These are phyloP conservation scores for Nowakowskiella sp. DNA, from an alignment of 192 early-diverging fungal genomes.

Conservation along the genomic window DNA sequence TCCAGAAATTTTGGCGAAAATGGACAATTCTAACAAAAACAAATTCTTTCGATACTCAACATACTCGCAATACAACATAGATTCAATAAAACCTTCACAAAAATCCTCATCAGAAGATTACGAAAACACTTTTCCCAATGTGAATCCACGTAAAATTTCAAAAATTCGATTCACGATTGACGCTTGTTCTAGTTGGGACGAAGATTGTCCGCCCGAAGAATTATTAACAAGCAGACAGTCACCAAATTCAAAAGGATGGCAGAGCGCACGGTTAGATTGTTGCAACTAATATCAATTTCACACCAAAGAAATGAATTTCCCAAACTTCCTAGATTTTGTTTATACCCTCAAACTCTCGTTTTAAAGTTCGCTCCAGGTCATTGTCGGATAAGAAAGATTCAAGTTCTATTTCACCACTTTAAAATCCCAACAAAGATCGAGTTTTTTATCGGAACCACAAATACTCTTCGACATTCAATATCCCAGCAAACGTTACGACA, in stretches of 20 bases:
- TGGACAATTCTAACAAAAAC: too few relatives aligned
- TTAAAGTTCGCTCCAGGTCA: constrained; percentile 44
- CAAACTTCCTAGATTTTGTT: constrained; percentile 46
- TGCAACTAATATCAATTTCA: neutral
- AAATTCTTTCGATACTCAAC: too few relatives aligned
- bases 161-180: too few relatives aligned
- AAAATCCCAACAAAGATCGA: constrained; percentile 68
- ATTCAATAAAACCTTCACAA: too few relatives aligned
- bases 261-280: constrained; percentile 32
- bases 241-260: constrained; percentile 36
- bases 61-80: too few relatives aligned
- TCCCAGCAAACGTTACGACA: neutral
- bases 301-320: neutral
- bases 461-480: neutral
- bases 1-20: too few relatives aligned
- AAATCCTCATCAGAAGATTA: too few relatives aligned
- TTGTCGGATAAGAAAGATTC: constrained; percentile 55
- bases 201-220: constrained; percentile 28
- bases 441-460: constrained; percentile 50
- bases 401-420: constrained; percentile 69
- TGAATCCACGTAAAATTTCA: too few relatives aligned
- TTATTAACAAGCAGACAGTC: constrained; percentile 10
- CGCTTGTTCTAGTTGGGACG: constrained; percentile 28
- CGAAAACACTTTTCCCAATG: too few relatives aligned
- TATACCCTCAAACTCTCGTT: constrained; percentile 62